Evolutionary conservation across 2,329 filamentous ascomycete genomes (phyloP).

Genomic region (Neonectria faginata): DNA sequence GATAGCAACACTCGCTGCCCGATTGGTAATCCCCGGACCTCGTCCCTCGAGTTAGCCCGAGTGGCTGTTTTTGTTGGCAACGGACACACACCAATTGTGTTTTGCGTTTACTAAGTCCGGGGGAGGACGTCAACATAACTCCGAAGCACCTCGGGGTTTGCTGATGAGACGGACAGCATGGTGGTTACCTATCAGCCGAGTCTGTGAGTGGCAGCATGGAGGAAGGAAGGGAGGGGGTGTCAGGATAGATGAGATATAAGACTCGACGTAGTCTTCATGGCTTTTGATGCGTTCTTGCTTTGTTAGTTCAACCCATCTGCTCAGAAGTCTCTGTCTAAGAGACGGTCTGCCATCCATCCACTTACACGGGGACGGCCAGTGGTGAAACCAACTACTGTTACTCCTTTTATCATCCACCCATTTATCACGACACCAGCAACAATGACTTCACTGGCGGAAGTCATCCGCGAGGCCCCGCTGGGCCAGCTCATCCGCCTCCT

Average conservation of each 20-base stretch:
- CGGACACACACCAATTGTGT: no score
- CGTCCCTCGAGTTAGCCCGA: conserved; percentile 31
- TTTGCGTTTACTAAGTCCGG: conserved; percentile 12
- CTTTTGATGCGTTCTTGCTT: background rate
- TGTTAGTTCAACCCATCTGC: background rate
- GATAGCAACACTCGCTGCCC: background rate
- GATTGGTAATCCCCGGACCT: conserved; percentile 42
- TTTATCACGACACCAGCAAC: background rate
- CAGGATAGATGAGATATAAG: conserved; percentile 25
- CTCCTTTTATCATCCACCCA: background rate
- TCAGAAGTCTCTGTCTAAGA: conserved; percentile 1
- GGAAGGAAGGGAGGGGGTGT: background rate
- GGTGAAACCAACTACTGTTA: background rate
- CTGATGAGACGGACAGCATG: background rate
- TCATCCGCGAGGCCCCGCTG: conserved; percentile 66
- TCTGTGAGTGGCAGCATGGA: no score
- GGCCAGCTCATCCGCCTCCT: conserved; percentile 69
- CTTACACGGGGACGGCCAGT: conserved; percentile 1
- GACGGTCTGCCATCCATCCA: conserved; percentile 4
- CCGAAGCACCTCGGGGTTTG: conserved; percentile 4
- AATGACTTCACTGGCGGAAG: conserved; percentile 44
- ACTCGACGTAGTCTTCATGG: conserved; percentile 7
- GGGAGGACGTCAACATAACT: conserved; percentile 1
- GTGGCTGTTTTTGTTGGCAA: conserved; percentile 1
- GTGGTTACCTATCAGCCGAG: conserved; percentile 21